Evolutionary conservation across 306 rosid species (phyloP), one percentile per base, ranked within the genome.

Genomic region (Fagus crenata): DNA sequence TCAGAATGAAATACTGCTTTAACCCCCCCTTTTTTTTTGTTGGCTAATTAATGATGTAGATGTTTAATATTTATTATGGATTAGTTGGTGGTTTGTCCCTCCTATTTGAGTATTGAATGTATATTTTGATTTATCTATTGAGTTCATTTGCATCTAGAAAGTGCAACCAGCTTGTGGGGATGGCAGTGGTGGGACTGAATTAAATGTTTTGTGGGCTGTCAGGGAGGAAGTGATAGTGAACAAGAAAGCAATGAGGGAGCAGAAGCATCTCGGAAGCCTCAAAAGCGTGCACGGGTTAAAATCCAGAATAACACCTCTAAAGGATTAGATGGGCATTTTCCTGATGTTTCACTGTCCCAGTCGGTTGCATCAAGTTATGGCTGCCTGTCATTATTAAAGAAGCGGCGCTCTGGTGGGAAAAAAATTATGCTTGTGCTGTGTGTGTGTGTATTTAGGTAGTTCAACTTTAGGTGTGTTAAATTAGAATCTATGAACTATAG

Each of bases 221-320:
- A 95, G 97, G 97, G 89, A 81, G 96, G 93, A 89, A 90, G 97
- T 85, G 93, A 90, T 71, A 88, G 96, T 80, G 97, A 91, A 77
- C 86, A 85, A 75, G 97, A 92, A 85, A 90, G 88, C 90, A 78
- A 77, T 13, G 96, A 84, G 39, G 87, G 81, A 64, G 80, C 78
- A 79, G 96, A 84, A 77, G 86, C 84, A 74, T 75, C 77, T 76
- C 84, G 80, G 75, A 90, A 80, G 74, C 87, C 96, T 74, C 79
- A 83, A 82, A 95, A 90, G 84, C 85, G 84, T 63, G 58, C 69
- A 77, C 87, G 90, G 60, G 87, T 88, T 79, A 90, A 89, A 80
- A 67, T 78, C 72, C 85, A 68, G 53, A 78, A 65, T 75, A 86
- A 78, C 69, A 70, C 76, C 81, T 72, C 81, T 63, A 92, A 85